Evolutionary conservation across 2,329 filamentous ascomycete genomes (phyloP).

Genomic region (Aspergillus sp.): DNA sequence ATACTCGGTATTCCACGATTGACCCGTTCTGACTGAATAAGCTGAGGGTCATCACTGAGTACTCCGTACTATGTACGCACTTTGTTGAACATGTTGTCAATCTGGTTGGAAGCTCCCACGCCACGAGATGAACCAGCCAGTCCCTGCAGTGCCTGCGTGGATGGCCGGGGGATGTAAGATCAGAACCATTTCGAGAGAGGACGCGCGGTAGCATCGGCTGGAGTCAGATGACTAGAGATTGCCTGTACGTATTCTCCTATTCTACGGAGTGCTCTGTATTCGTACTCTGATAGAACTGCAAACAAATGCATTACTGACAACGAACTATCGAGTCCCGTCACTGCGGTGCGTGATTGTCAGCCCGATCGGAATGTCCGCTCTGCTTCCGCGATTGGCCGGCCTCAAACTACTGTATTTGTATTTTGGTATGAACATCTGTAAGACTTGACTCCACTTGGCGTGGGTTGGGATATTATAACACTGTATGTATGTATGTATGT

Average conservation of each 20-base stretch:
- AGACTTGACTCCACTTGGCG: not conserved
- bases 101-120: not conserved
- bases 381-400: not conserved
- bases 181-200: not conserved
- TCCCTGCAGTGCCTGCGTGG: not conserved
- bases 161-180: not conserved
- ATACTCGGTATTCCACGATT: too few species aligned
- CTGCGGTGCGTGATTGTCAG: not conserved
- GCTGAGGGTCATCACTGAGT: too few species aligned
- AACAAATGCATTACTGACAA: not conserved
- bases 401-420: not conserved
- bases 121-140: not conserved
- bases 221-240: not conserved
- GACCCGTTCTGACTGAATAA: too few species aligned
- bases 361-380: not conserved
- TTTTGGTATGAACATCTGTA: not conserved
- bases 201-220: not conserved
- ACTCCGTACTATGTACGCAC: not conserved
- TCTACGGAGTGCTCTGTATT: not conserved
- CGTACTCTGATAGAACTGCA: not conserved
- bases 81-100: not conserved
- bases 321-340: not conserved
- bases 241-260: too few species aligned
- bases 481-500: too few species aligned
- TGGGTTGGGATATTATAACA: not conserved